A percentile compares a stretch with the other conserved stretches of the same genome.
phyloP scores from a whole-genome alignment of 139 green algal species.

The Closterium sp. region DNA sequence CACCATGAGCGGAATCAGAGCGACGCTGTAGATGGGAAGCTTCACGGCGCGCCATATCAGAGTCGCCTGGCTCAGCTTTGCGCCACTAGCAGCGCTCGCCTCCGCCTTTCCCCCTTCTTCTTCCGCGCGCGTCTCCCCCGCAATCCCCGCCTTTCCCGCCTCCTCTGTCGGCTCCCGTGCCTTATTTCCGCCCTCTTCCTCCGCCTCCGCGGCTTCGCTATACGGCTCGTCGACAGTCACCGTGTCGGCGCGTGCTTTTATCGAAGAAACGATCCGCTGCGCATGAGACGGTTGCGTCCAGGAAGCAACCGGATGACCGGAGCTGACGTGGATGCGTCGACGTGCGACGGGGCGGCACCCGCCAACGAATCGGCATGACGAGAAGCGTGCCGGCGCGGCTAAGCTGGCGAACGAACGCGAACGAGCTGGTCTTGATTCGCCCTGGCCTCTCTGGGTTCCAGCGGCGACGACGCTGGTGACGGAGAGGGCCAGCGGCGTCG shows the following conservation, averaged over 20 bases:
- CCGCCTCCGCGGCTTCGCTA: not conserved
- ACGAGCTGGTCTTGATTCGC: too few species aligned
- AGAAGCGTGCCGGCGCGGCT: too few species aligned
- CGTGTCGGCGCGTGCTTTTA: not conserved
- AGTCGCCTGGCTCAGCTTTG: conserved; percentile 18
- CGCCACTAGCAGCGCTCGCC: not conserved
- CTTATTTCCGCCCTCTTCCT: not conserved
- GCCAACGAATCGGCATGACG: too few species aligned
- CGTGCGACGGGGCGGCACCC: too few species aligned
- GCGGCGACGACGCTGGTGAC: too few species aligned
- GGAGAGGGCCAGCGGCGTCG: too few species aligned
- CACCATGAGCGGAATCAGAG: conserved; percentile 36
- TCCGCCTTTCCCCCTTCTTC: not conserved
- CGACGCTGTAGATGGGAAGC: conserved; percentile 40
- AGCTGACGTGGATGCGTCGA: not conserved
- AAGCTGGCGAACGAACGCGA: too few species aligned
- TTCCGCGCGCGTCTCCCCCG: not conserved
- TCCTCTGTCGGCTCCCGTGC: not conserved
- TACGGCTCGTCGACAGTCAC: not conserved
- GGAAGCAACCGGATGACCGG: not conserved
- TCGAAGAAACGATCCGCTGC: too few species aligned
- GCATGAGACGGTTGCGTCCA: too few species aligned
- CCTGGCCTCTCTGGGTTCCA: too few species aligned
- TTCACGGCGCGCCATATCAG: conserved; percentile 43
- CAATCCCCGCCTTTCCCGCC: not conserved